Base-by-base conservation (phyloP, 2,329 filamentous ascomycete genomes). In the Fusarium fujikuroi region DNA sequence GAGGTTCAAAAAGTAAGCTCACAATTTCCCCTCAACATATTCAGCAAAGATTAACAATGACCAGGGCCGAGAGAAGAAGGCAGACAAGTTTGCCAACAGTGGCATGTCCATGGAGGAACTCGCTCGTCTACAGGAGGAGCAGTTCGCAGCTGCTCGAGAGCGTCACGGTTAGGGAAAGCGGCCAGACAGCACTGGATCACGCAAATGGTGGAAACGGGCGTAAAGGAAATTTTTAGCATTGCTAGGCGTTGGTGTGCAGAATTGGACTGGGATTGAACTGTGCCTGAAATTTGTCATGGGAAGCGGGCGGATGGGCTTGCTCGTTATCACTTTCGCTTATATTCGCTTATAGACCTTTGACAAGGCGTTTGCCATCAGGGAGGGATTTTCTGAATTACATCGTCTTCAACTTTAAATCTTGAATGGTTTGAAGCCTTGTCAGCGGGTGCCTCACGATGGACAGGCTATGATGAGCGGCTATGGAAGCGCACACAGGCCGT, bases 1-100 rank as follows among this genome's bases (percentile, higher is more conserved):
- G 95, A 97, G 80, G 91, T 93, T 60, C 90, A 98, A 81, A 97
- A 96, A 90, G 95, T 96, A 82, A 73, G 47, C 30, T n/a, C 87
- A 37, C 32, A 19, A 9, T 21, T 9, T 16, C 16, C 4, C 7
- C 19, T 88, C 10, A 25, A 34, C 25, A 44, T n/a, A 15, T 30
- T 28, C 16, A 3, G 16, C 40, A 14, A 19, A 21, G 82, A 89
- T 92, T 78, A 89, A 70, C 47, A 23, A 21, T 11, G 32, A 3
- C 10, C 69, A 97, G 94, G 94, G 93, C 36, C 93, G 95, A 53
- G 96, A 99, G 84, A 97, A 97, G 87, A 97, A 98, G 84, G 93
- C 95, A 74, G 97, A 95, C 83, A 98, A 98, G 85, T 95, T 98
- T 79, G 95, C 97, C 78, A 93, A 96, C 81, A 97, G 95, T 80